Evolutionary conservation across 1,284 basidiomycete genomes (phyloP).

Genomic region (Earliella scabrosa): DNA sequence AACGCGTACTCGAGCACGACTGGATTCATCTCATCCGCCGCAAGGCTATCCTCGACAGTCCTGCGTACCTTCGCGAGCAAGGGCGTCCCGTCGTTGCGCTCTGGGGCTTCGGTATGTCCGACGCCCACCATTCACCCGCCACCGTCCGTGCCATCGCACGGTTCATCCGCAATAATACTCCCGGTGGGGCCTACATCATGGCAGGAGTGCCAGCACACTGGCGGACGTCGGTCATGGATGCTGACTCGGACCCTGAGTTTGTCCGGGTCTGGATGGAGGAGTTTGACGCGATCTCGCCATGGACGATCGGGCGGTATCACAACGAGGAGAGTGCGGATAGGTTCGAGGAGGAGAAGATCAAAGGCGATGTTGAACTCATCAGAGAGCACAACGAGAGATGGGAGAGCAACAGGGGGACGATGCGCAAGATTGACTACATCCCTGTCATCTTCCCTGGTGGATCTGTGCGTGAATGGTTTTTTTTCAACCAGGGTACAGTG

Average conservation of each 20-base stretch:
- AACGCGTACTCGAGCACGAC: conserved; percentile 62
- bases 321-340: conserved; percentile 59
- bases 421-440: conserved; percentile 69
- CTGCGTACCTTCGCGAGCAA: conserved; percentile 69
- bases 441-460: conserved; percentile 77
- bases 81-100: conserved; percentile 69
- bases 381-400: conserved; percentile 47
- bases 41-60: conserved; percentile 66
- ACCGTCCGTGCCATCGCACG: conserved; percentile 56
- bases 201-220: conserved; percentile 71
- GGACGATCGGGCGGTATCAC: conserved; percentile 72
- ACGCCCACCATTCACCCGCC: conserved; percentile 61
- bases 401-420: conserved; percentile 37
- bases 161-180: conserved; percentile 62
- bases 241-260: conserved; percentile 66
- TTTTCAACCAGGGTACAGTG: background rate
- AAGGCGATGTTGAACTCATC: conserved; percentile 63
- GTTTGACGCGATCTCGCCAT: conserved; percentile 78
- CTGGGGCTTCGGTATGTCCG: conserved; percentile 77
- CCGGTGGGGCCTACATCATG: conserved; percentile 74
- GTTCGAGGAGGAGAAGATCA: conserved; percentile 63
- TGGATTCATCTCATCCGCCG: conserved; percentile 69
- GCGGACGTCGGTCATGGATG: conserved; percentile 69
- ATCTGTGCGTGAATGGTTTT: conserved; percentile 54
- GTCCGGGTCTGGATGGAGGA: conserved; percentile 67